Evolutionary conservation across 192 early-diverging fungal species (phyloP).

Genomic region (Linnemannia elongata): DNA sequence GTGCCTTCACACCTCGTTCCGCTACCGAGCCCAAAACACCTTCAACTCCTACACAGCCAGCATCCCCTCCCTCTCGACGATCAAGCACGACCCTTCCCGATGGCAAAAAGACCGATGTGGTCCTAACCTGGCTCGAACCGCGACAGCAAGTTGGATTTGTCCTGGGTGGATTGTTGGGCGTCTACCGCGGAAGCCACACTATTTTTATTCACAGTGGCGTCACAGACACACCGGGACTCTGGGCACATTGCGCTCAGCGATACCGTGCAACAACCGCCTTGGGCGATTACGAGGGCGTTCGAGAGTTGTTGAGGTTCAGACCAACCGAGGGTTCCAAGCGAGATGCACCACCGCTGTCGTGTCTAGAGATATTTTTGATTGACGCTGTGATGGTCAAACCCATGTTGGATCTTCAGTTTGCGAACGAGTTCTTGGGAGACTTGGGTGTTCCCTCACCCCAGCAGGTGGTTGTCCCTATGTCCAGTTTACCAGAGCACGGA

Average conservation of each 20-base stretch:
- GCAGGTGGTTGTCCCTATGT: constrained; percentile 73
- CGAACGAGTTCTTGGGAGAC: constrained; percentile 63
- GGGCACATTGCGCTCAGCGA: constrained; percentile 76
- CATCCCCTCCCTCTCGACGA: constrained; percentile 29
- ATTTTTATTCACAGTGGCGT: constrained; percentile 74
- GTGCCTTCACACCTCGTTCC: constrained; percentile 28
- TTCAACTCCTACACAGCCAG: constrained; percentile 34
- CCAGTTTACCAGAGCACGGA: constrained; percentile 80
- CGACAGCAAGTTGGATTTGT: constrained; percentile 86
- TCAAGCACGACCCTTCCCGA: constrained; percentile 28
- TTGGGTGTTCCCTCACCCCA: constrained; percentile 60
- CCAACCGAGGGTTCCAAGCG: constrained; percentile 72
- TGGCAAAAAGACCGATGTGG: constrained; percentile 59
- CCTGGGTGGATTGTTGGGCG: constrained; percentile 72
- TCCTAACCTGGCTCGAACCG: constrained; percentile 82
- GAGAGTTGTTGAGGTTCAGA: constrained; percentile 68
- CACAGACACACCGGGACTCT: constrained; percentile 76
- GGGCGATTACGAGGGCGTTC: constrained; percentile 78
- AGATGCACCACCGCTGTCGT: constrained; percentile 65
- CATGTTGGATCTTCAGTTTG: constrained; percentile 64
- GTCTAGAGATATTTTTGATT: constrained; percentile 72
- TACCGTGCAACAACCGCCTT: constrained; percentile 78
- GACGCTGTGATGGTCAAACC: constrained; percentile 71
- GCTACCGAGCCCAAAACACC: constrained; percentile 35
- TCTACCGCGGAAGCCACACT: constrained; percentile 79